These are phyloP conservation scores for Tothia fuscella DNA, from an alignment of 2,329 filamentous ascomycete genomes.

Conservation along the genomic window DNA sequence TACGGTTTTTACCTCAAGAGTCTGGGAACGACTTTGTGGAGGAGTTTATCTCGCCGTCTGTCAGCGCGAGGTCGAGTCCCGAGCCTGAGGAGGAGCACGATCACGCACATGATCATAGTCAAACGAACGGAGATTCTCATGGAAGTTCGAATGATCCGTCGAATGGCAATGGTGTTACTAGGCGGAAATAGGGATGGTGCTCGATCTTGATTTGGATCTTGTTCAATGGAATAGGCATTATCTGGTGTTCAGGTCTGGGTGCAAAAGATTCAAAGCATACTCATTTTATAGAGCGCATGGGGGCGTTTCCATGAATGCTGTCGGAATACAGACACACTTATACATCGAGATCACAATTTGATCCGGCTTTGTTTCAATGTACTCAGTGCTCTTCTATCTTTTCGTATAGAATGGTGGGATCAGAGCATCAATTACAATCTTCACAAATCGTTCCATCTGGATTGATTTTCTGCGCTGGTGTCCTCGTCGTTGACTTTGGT, in stretches of 20 bases:
- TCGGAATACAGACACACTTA: no score
- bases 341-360: no score
- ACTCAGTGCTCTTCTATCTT: no score
- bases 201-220: not conserved
- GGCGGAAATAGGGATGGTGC: constrained; percentile 12
- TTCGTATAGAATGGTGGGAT: no score
- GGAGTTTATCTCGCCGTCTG: constrained; percentile 41
- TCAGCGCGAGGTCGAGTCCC: constrained; percentile 20
- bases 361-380: no score
- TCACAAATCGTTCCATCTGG: constrained; percentile 26
- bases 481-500: not conserved
- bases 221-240: no score
- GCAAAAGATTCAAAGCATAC: no score
- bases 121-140: constrained; percentile 9
- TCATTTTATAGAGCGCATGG: no score
- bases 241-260: no score
- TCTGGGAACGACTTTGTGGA: constrained; percentile 52
- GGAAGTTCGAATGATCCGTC: no score
- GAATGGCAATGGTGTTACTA: constrained; percentile 12
- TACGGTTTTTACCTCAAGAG: constrained; percentile 69
- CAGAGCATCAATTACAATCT: constrained; percentile 23
- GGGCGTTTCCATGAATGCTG: no score
- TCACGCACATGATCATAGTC: not conserved
- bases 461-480: constrained; percentile 18
- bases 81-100: constrained; percentile 19